Percentiles rank a stretch among this genome's conserved stretches.
phyloP scores from a whole-genome alignment of 2,329 filamentous ascomycete species.

The Kalaharituber pfeilii region DNA sequence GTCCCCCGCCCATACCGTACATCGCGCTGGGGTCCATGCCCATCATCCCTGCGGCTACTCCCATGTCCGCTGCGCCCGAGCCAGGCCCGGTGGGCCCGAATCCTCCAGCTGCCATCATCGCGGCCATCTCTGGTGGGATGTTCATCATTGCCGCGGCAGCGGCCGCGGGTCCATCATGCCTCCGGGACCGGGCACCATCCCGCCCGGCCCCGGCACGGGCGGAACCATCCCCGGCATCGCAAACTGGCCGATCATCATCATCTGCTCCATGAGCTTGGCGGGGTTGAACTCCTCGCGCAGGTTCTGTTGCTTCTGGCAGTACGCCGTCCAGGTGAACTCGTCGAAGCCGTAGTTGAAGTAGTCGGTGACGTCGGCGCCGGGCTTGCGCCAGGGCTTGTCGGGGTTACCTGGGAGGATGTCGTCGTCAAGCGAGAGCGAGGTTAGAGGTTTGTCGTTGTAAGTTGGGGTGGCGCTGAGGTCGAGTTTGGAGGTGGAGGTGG shows the following conservation, averaged over 20 bases:
- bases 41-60: constrained; percentile 14
- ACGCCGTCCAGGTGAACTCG: constrained; percentile 93
- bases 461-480: constrained; percentile 70
- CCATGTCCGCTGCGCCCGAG: constrained; percentile 14
- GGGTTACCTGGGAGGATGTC: constrained; percentile 57
- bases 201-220: constrained; percentile 7
- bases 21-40: constrained; percentile 12
- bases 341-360: constrained; percentile 99
- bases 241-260: constrained; percentile 22
- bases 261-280: constrained; percentile 45
- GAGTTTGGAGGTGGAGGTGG: constrained; percentile 62
- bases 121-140: constrained; percentile 14
- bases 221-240: constrained; percentile 13
- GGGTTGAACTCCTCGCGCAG: constrained; percentile 60
- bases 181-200: constrained; percentile 6
- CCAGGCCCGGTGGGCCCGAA: constrained; percentile 7
- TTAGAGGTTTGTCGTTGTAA: constrained; percentile 57
- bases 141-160: constrained; percentile 12
- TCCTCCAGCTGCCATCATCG: constrained; percentile 3
- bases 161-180: constrained; percentile 11
- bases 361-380: constrained; percentile 84
- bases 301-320: constrained; percentile 71
- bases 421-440: constrained; percentile 63
- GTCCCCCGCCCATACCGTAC: constrained; percentile 14
- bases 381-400: constrained; percentile 87